Base-by-base conservation (phyloP, 352 stramenopile genomes). In the Phytophthora rubi region DNA sequence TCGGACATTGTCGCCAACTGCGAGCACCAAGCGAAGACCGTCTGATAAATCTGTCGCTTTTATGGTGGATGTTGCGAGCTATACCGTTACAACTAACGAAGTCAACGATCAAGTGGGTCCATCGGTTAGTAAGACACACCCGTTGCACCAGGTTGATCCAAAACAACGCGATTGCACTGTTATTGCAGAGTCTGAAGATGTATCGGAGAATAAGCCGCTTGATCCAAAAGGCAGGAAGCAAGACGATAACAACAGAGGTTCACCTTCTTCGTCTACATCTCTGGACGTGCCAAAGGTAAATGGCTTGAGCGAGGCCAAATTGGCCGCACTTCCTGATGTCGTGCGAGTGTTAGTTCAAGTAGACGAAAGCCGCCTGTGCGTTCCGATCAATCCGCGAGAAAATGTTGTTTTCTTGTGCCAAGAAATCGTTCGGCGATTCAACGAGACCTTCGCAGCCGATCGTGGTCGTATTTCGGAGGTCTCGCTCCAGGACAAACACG, bases 361-460 rank as follows among this genome's bases (percentile, higher is more conserved):
- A 2, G 65, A 73, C 12, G 82, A 85, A 57, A 73, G 80, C 39
- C 82, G 84, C 8, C 8, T 92, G 13, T 83, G 79, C 12, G 70
- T 90, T 30, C 82, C 82, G 3, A 88, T 90, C 26, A 85, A 83
- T 26, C 82, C 81, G 30, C 77, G 72, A 13, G 80, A 82, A 57
- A 77, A 68, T 3, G 70, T 90, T 21, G 61, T 68, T 6, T 75
- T 75, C 21, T 65, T 92, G 4, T 89, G 81, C 9, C 59, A 63
- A 49, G 81, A 90, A 65, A 79, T 90, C 55, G 75, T 89, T 16
- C 79, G 81, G 6, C 75, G 84, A 18, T 92, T 80, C 57, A 90
- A 92, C 55, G 84, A 92, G 53, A 71, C 81, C 2, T 90, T 90
- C 32, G 69, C 54, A 4, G 44, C 68, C 32, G 48, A 64, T n/a